Evolutionary conservation across 306 rosid genomes (phyloP), one percentile per base, ranked within the genome.

Genomic region (Medicago arabica): DNA sequence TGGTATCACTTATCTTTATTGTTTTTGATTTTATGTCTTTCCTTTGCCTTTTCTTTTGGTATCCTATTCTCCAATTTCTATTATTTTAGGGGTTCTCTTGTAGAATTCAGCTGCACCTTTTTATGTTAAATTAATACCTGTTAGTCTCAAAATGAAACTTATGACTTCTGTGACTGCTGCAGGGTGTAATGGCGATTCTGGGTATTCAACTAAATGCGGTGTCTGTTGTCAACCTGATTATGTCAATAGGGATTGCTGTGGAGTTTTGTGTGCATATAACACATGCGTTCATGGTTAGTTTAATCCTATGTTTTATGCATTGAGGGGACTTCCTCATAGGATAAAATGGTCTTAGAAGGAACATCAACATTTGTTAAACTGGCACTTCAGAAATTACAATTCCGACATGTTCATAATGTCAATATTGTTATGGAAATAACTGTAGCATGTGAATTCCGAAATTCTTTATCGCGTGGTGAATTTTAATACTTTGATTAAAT

Each of bases 141-240:
- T 55, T 54, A 18, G 64, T 72, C 72, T n/a, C 38, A 38, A 54
- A 69, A 38, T 53, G 44, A 65, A 76, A 61, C 69, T 80, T 38
- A 77, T n/a, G 8, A 18, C 44, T 71, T 75, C 68, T 31, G 69
- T 74, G 60, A 79, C 71, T 78, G 77, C 59, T 86, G 88, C 95
- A 95, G 98, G 98, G 98, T 62, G 89, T 92, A 76, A 94, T 94
- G 98, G 97, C 98, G 10, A 82, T 92, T 84, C 84, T 95, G 84
- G 91, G 84, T 62, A 86, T 92, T 82, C 97, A 95, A 85, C 91
- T 95, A 59, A 95, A 95, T 85, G 97, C 97, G 5, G 96, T 95
- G 74, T 95, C 98, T 72, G 92, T 92, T 76, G 98, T 95, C 64
- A 94, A 95, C 87, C 89, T 95, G 73, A 69, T 95, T 66, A 95